phyloP scores from a whole-genome alignment of 2,329 filamentous ascomycete species.

The Fusarium begoniae region DNA sequence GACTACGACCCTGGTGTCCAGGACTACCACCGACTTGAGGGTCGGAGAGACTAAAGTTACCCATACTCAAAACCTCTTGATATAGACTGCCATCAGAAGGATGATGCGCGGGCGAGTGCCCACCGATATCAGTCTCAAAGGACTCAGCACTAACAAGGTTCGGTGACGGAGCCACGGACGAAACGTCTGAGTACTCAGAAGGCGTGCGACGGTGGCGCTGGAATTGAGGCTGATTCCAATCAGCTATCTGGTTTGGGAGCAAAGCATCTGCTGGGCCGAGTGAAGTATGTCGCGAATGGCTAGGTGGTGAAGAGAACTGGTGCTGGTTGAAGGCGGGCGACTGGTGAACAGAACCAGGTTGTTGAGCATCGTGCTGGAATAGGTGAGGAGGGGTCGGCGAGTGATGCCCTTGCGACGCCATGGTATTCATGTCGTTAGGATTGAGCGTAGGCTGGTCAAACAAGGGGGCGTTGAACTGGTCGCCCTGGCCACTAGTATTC shows the following conservation, averaged over 20 bases:
- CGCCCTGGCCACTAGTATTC: conserved; percentile 58
- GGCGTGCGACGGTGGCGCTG: conserved; percentile 84
- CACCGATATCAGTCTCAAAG: conserved; percentile 76
- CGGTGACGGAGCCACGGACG: conserved; percentile 84
- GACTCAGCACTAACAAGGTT: conserved; percentile 80
- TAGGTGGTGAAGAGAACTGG: conserved; percentile 62
- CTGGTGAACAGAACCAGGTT: conserved; percentile 61
- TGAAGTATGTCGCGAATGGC: conserved; percentile 65
- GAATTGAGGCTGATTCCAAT: conserved; percentile 71
- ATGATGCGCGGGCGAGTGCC: conserved; percentile 82
- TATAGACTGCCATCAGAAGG: conserved; percentile 78
- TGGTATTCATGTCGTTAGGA: conserved; percentile 59
- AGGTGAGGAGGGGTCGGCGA: conserved; percentile 66
- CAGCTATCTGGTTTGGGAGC: conserved; percentile 59
- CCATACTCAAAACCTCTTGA: conserved; percentile 80
- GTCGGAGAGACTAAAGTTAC: conserved; percentile 82
- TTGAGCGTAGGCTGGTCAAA: conserved; percentile 61
- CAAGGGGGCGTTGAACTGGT: conserved; percentile 69
- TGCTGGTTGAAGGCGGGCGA: conserved; percentile 67
- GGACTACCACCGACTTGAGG: conserved; percentile 71
- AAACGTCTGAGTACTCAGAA: conserved; percentile 94
- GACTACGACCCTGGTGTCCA: conserved; percentile 76
- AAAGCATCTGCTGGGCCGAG: conserved; percentile 67
- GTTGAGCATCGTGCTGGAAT: conserved; percentile 59
- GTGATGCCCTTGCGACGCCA: conserved; percentile 66